These are phyloP conservation scores for Tetracladium maxilliforme DNA, from an alignment of 2,329 filamentous ascomycete genomes.

Conservation along the genomic window DNA sequence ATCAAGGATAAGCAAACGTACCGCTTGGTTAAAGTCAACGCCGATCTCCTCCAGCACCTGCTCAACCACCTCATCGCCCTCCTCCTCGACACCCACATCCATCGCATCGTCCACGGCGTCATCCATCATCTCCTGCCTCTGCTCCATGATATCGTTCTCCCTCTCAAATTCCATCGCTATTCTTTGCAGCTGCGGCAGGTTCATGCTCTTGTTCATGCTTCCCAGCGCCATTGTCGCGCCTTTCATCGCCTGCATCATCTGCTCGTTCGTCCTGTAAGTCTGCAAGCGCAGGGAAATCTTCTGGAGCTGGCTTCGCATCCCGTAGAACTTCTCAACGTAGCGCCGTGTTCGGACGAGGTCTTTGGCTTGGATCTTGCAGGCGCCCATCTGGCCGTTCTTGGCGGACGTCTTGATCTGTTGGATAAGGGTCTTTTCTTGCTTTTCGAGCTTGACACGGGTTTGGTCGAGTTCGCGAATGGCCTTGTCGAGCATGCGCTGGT, in stretches of 20 bases:
- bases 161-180: slow-evolving; percentile 99
- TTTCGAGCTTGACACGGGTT: slow-evolving; percentile 88
- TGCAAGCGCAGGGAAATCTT: slow-evolving; percentile 86
- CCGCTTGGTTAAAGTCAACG: slow-evolving; percentile 77
- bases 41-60: slow-evolving; percentile 96
- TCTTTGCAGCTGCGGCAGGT: slow-evolving; percentile 82
- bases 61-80: slow-evolving; percentile 92
- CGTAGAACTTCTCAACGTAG: slow-evolving; percentile 97
- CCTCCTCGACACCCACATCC: slow-evolving; percentile 78
- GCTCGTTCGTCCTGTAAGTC: slow-evolving; percentile 96
- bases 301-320: slow-evolving; percentile 93
- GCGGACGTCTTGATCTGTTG: slow-evolving; percentile 96
- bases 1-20: slow-evolving; percentile 30
- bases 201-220: slow-evolving; percentile 97
- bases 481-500: slow-evolving; percentile 93
- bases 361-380: slow-evolving; percentile 95
- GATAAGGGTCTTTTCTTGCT: slow-evolving; percentile 95
- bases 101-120: slow-evolving; percentile 96
- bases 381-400: slow-evolving; percentile 97
- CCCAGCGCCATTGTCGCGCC: slow-evolving; percentile 84
- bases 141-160: slow-evolving; percentile 99
- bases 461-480: slow-evolving; percentile 93
- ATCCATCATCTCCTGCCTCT: slow-evolving; percentile 99
- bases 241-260: slow-evolving; percentile 99
- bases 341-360: slow-evolving; percentile 84